Conservation (phyloP, 805 yeast species). For the Hanseniaspora jakobsenii region DNA sequence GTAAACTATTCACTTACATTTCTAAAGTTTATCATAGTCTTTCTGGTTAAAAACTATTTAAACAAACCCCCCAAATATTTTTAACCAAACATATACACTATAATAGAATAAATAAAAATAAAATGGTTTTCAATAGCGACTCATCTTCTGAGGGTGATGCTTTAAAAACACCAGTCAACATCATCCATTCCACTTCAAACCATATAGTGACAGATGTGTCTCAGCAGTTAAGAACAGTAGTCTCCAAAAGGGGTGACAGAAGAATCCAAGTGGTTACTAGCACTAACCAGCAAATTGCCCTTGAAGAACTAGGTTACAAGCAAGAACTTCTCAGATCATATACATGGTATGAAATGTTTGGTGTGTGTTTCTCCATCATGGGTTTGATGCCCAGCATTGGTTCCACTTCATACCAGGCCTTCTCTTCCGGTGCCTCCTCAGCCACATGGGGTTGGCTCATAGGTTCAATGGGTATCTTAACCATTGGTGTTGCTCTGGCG, state of each 20-base stretch:
- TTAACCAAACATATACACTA: too few relatives aligned
- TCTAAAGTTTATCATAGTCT: too few relatives aligned
- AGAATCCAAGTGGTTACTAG: constrained; percentile 19
- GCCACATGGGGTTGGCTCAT: constrained; percentile 61
- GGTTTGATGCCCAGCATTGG: constrained; percentile 53
- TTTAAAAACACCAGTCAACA: not conserved
- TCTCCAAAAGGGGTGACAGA: constrained; percentile 19
- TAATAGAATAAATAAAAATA: not conserved
- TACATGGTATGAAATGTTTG: constrained; percentile 50
- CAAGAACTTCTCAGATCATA: constrained; percentile 52
- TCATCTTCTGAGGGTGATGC: not conserved
- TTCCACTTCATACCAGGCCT: constrained; percentile 27
- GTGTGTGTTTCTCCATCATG: constrained; percentile 58
- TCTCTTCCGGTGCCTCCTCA: constrained; percentile 43
- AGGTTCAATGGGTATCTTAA: constrained; percentile 41
- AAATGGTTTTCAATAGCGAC: not conserved
- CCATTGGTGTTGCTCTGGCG: constrained; percentile 46
- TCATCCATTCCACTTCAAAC: not conserved
- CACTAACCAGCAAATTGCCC: constrained; percentile 18
- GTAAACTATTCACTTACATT: too few relatives aligned
- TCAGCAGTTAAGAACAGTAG: constrained; percentile 17
- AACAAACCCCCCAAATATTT: too few relatives aligned
- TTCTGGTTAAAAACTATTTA: too few relatives aligned
- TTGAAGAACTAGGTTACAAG: constrained; percentile 45
- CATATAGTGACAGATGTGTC: constrained; percentile 1